Base-by-base conservation (phyloP, 768 basidiomycete genomes). In the Asterophora parasitica region DNA sequence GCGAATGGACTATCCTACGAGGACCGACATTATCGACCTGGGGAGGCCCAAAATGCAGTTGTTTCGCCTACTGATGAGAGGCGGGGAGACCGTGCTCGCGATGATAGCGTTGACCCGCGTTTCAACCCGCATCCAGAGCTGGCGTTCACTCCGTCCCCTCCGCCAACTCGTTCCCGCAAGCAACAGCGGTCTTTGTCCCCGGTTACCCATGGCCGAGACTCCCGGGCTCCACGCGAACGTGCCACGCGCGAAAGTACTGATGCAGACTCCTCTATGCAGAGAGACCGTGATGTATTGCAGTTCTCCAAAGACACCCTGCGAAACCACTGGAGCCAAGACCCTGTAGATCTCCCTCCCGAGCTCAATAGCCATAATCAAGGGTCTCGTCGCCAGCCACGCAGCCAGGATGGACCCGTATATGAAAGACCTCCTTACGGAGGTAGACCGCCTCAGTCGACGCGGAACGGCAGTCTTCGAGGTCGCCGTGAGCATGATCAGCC, bases 11-110 rank as follows among this genome's bases (percentile, higher is more conserved):
- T 83, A 46, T 74, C 79, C 13, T 80, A 75, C 46, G 68, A 76
- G 48, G 84, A 85, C 60, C 76, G 84, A 23, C 81, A 84, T 61
- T 85, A 86, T 61, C 77, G 82, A 40, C 82, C 83, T 28, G 70
- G 61, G 16, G 70, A 58, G 19, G 52, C 55, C 10, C 59, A 56
- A 34, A 37, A 46, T 34, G 16, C 50, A 44, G 30, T 51, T 43
- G 48, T 49, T 45, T 42, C 53, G 50, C 28, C 28, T 30, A 60
- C 57, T 37, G 60, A 64, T 48, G 53, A 54, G 26, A 64, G 64
- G 55, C 57, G 50, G 19, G 46, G 53, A n/a, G 56, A 58, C 23
- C 50, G 61, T 11, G 43, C 46, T 17, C 45, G 50, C 37, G 54
- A 50, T 15, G 31, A 47, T 17, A 31, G 35, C 12, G 33, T 55